Conservation (phyloP, 2,329 filamentous ascomycete genomes). For the Epichloe elymi region DNA sequence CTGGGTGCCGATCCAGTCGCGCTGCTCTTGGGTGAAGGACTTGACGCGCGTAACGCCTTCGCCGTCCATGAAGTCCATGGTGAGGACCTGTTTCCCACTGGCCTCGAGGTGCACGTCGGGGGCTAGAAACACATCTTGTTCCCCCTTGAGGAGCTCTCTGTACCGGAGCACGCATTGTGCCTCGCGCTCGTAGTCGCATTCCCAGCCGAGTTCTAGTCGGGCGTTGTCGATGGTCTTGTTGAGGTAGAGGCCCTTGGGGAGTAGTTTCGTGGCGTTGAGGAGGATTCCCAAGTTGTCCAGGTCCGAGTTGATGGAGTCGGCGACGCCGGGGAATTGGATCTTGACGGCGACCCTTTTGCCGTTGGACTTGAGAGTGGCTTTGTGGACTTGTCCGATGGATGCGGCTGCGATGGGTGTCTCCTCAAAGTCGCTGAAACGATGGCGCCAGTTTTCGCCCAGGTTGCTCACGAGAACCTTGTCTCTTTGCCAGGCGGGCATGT, state of each 20-base stretch:
- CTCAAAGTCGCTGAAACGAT: conserved; percentile 72
- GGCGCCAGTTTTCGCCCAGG: conserved; percentile 72
- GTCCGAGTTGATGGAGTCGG: conserved; percentile 91
- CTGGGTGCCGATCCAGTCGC: conserved; percentile 93
- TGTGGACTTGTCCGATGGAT: conserved; percentile 93
- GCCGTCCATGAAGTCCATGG: conserved; percentile 85
- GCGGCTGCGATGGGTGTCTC: conserved; percentile 89
- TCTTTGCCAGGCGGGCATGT: conserved; percentile 91
- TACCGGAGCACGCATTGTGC: conserved; percentile 70
- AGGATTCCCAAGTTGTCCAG: conserved; percentile 86
- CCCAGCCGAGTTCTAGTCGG: conserved; percentile 82
- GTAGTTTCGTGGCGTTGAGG: conserved; percentile 74
- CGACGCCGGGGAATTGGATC: conserved; percentile 92
- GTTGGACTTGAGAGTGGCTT: conserved; percentile 63
- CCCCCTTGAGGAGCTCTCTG: conserved; percentile 51
- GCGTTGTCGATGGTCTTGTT: conserved; percentile 97
- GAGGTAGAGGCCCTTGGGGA: conserved; percentile 85
- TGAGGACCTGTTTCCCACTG: conserved; percentile 75
- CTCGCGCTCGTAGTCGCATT: conserved; percentile 90
- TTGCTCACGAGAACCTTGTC: conserved; percentile 70
- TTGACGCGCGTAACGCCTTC: conserved; percentile 70
- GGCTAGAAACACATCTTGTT: conserved; percentile 62
- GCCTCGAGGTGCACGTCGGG: conserved; percentile 68
- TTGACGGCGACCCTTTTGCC: conserved; percentile 81
- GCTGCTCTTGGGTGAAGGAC: conserved; percentile 65